Evolutionary conservation across 371 early-diverging fungal species (phyloP).

Genomic region (Cokeromyces recurvatus): DNA sequence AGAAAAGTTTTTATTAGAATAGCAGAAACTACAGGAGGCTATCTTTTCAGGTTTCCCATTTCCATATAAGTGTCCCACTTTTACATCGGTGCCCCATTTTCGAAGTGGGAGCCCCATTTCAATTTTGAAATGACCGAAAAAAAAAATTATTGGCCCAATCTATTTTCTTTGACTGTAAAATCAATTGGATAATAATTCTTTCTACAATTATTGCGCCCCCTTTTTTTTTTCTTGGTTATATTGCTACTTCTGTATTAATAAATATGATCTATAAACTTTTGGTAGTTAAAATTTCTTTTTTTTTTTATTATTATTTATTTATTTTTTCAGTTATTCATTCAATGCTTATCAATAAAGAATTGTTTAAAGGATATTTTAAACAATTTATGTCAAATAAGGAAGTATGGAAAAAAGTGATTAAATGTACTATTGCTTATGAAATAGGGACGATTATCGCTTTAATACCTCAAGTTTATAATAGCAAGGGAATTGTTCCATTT

Average conservation of each 20-base stretch:
- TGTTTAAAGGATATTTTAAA: too few relatives aligned
- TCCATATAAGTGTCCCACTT: conserved; percentile 5
- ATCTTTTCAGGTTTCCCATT: conserved; percentile 5
- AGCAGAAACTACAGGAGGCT: conserved; percentile 5
- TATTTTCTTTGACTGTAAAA: conserved; percentile 6
- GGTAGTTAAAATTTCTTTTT: too few relatives aligned
- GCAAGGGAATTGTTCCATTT: conserved; percentile 26
- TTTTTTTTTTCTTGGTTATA: too few relatives aligned
- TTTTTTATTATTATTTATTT: too few relatives aligned
- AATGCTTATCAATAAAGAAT: too few relatives aligned
- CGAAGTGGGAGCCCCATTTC: conserved; percentile 1
- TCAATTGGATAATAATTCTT: too few relatives aligned
- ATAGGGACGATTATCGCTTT: conserved; percentile 27
- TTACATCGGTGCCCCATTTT: neutral
- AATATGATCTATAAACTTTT: too few relatives aligned
- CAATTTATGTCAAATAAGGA: too few relatives aligned
- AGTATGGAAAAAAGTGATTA: conserved; percentile 38
- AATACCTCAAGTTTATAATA: conserved; percentile 16
- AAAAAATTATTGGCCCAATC: neutral
- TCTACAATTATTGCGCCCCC: too few relatives aligned
- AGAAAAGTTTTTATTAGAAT: too few relatives aligned
- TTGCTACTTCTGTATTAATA: too few relatives aligned
- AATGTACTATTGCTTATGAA: conserved; percentile 36
- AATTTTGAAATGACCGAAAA: conserved; percentile 4
- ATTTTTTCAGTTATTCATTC: too few relatives aligned